Evolutionary conservation across 2,329 filamentous ascomycete species (phyloP).

Genomic region (Huntiella moniliformis): DNA sequence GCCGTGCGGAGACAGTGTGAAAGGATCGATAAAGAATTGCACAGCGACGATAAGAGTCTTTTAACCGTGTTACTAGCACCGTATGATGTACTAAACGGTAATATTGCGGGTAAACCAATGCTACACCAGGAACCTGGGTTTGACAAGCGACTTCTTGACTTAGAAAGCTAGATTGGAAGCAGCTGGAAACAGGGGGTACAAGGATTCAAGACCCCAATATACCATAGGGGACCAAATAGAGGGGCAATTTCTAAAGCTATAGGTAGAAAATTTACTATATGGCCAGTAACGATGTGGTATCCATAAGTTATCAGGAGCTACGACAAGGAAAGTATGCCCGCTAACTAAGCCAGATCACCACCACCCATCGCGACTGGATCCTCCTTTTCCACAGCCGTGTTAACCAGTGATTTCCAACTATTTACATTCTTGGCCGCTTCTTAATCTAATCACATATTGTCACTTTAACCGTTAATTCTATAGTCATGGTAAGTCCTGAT

Average conservation of each 20-base stretch:
- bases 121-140: conserved; percentile 1
- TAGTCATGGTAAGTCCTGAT: conserved; percentile 9
- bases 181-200: conserved; percentile 5
- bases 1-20: conserved; percentile 4
- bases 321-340: not conserved
- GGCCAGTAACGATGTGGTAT: no score
- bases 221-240: not conserved
- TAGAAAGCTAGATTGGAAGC: conserved; percentile 4
- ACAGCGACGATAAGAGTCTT: not conserved
- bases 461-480: not conserved
- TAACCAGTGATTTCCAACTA: conserved; percentile 1
- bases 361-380: conserved; percentile 7
- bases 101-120: conserved; percentile 7
- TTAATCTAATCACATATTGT: not conserved
- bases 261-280: conserved; percentile 10
- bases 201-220: not conserved
- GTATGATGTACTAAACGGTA: not conserved
- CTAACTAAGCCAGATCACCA: conserved; percentile 10
- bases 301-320: conserved; percentile 7
- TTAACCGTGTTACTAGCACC: conserved; percentile 3
- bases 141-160: not conserved
- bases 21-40: not conserved
- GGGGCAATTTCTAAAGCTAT: conserved; percentile 4
- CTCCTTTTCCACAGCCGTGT: conserved; percentile 6
- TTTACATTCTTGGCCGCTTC: not conserved